A percentile compares a stretch with the other conserved stretches of the same genome.
phyloP scores from a whole-genome alignment of 2,329 filamentous ascomycete species.

The Penicillium sp. region DNA sequence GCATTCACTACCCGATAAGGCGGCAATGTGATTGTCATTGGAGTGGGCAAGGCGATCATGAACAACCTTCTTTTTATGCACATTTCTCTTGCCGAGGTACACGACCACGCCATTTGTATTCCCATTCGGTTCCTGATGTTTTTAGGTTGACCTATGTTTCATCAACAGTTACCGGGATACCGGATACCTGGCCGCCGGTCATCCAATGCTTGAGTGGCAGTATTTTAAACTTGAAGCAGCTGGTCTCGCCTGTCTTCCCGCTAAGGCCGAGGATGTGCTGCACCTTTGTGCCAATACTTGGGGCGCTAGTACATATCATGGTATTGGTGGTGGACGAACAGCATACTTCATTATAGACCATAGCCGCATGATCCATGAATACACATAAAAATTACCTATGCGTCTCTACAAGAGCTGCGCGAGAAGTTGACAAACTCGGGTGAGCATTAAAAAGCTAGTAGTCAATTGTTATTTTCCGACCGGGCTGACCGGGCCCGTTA shows the following conservation, averaged over 20 bases:
- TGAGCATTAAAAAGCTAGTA: not conserved
- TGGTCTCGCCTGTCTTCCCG: constrained; percentile 61
- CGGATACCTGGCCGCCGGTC: constrained; percentile 62
- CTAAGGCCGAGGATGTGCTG: constrained; percentile 58
- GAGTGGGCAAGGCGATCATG: constrained; percentile 59
- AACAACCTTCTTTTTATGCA: constrained; percentile 66
- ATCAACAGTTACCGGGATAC: constrained; percentile 64
- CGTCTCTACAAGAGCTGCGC: not conserved
- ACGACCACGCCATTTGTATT: not conserved
- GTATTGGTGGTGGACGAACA: constrained; percentile 56
- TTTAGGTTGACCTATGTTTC: constrained; percentile 63
- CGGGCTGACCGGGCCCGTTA: not conserved
- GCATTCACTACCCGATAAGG: constrained; percentile 55
- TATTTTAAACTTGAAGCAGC: constrained; percentile 57
- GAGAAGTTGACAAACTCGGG: not conserved
- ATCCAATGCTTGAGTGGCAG: constrained; percentile 58
- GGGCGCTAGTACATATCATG: constrained; percentile 58
- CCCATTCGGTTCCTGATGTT: not conserved
- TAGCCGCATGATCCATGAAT: not conserved
- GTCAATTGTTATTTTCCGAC: not conserved
- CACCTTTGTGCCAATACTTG: constrained; percentile 50
- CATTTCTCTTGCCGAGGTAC: constrained; percentile 54
- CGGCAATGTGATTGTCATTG: constrained; percentile 60
- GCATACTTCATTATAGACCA: constrained; percentile 19
- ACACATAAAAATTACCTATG: not conserved